A percentile compares a stretch with the other conserved stretches of the same genome.
phyloP scores from a whole-genome alignment of 2,329 filamentous ascomycete species.

The Microdochium paspali region DNA sequence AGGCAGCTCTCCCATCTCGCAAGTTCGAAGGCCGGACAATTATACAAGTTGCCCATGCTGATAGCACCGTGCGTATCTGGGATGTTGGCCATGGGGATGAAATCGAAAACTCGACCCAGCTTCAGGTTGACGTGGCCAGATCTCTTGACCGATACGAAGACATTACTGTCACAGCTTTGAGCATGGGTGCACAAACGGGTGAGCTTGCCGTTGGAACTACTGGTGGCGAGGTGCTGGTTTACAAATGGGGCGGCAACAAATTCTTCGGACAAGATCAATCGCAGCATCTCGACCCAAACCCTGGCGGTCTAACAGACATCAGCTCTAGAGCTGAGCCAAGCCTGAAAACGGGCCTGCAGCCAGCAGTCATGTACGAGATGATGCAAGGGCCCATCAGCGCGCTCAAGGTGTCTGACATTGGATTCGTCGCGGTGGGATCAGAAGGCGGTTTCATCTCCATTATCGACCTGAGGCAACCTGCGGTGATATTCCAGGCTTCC shows the following conservation, averaged over 20 bases:
- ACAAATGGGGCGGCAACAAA: constrained; percentile 78
- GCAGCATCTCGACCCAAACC: constrained; percentile 44
- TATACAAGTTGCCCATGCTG: constrained; percentile 78
- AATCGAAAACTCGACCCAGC: constrained; percentile 71
- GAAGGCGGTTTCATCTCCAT: constrained; percentile 73
- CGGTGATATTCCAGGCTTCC: constrained; percentile 68
- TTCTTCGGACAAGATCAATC: constrained; percentile 56
- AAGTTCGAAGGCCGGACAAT: constrained; percentile 78
- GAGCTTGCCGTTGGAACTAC: constrained; percentile 77
- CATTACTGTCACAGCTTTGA: constrained; percentile 69
- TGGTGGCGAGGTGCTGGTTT: constrained; percentile 78
- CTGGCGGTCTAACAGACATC: constrained; percentile 68
- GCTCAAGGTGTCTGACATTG: constrained; percentile 79
- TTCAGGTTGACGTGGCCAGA: constrained; percentile 81
- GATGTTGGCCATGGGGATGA: constrained; percentile 88
- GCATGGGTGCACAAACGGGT: constrained; percentile 68
- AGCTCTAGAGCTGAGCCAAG: constrained; percentile 58
- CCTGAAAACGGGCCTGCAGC: constrained; percentile 73
- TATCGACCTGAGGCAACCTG: constrained; percentile 79
- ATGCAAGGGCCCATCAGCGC: constrained; percentile 73
- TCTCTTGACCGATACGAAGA: constrained; percentile 72
- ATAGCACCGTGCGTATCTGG: constrained; percentile 88
- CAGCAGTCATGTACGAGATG: constrained; percentile 73
- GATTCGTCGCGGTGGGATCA: constrained; percentile 82
- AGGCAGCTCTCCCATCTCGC: constrained; percentile 59